phyloP scores from a whole-genome alignment of 805 yeast species.

The Lachancea mirantina region DNA sequence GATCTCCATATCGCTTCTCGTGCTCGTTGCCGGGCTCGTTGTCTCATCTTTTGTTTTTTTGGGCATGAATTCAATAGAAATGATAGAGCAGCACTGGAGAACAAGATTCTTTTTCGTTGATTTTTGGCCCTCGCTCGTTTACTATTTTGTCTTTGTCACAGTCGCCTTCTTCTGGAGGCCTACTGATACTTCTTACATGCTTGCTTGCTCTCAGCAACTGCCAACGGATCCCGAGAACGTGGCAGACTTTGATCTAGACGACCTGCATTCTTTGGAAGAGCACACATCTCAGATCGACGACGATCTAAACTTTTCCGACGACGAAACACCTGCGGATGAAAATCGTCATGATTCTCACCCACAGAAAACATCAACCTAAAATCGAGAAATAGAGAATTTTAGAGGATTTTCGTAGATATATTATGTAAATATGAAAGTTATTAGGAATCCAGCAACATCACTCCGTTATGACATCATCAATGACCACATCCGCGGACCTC shows the following conservation, averaged over 20 bases:
- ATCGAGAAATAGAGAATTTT: neutral
- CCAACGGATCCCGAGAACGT: constrained; percentile 72
- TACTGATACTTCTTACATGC: constrained; percentile 86
- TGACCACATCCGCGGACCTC: constrained; percentile 1
- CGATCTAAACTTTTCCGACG: constrained; percentile 29
- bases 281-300: constrained; percentile 15
- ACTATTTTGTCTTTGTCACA: constrained; percentile 73
- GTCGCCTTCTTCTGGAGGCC: constrained; percentile 96
- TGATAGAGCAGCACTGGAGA: constrained; percentile 87
- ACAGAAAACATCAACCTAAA: neutral
- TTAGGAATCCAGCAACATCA: no score
- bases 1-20: constrained; percentile 62
- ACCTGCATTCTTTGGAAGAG: constrained; percentile 39
- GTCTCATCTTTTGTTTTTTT: constrained; percentile 63
- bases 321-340: constrained; percentile 13
- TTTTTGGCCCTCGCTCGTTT: constrained; percentile 91
- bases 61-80: constrained; percentile 66
- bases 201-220: constrained; percentile 89
- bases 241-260: constrained; percentile 60
- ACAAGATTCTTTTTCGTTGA: constrained; percentile 80
- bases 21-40: constrained; percentile 63
- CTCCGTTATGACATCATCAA: constrained; percentile 5
- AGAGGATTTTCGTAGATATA: neutral
- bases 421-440: neutral
- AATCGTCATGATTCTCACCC: neutral